Evolutionary conservation across 2,329 filamentous ascomycete genomes (phyloP).

Genomic region (Ophiognomonia clavigignenti-juglandacearum): DNA sequence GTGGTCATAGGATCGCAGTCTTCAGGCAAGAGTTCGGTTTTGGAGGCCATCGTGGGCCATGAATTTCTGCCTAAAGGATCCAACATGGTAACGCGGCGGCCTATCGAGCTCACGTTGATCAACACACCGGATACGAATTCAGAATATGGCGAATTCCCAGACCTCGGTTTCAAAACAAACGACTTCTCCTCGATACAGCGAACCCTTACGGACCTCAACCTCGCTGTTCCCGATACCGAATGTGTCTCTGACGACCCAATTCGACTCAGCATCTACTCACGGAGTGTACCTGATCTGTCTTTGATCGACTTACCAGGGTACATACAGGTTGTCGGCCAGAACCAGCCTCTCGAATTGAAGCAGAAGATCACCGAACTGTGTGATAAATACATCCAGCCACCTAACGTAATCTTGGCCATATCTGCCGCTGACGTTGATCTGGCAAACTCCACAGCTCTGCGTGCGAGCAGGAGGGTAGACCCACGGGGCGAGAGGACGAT

Average conservation of each 20-base stretch:
- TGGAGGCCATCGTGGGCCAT: constrained; percentile 95
- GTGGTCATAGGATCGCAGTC: constrained; percentile 99
- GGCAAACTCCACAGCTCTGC: constrained; percentile 88
- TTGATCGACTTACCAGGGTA: constrained; percentile 96
- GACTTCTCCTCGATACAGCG: constrained; percentile 91
- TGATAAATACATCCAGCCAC: constrained; percentile 95
- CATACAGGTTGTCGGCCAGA: constrained; percentile 88
- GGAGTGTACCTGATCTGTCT: constrained; percentile 90
- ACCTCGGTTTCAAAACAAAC: constrained; percentile 79
- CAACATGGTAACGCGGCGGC: constrained; percentile 95
- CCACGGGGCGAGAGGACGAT: constrained; percentile 94
- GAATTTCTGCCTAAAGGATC: constrained; percentile 97
- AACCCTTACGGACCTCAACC: constrained; percentile 89
- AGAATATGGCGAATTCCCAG: constrained; percentile 95
- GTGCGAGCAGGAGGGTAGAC: constrained; percentile 86
- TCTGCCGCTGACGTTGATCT: constrained; percentile 96
- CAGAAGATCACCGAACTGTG: constrained; percentile 94
- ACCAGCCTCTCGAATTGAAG: constrained; percentile 87
- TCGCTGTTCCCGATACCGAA: constrained; percentile 83
- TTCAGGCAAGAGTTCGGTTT: constrained; percentile 93
- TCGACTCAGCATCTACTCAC: constrained; percentile 90
- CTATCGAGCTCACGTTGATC: constrained; percentile 92
- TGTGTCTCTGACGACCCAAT: constrained; percentile 98
- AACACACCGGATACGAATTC: constrained; percentile 84
- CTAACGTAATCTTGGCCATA: constrained; percentile 94